Conservation (phyloP, 371 early-diverging fungal species). For the Saksenaea vasiformis region DNA sequence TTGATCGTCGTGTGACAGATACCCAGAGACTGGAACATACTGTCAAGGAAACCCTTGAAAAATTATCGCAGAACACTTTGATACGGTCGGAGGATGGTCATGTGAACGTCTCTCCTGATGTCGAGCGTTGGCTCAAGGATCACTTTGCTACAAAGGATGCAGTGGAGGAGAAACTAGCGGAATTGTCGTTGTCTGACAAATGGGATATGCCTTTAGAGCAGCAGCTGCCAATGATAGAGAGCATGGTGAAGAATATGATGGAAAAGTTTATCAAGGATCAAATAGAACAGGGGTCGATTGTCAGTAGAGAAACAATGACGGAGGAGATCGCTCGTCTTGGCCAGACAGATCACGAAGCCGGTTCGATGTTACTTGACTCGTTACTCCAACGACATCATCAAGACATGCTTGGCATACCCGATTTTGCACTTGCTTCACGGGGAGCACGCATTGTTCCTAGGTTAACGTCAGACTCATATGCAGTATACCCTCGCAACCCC, state of each 20-base stretch:
- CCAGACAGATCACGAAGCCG: background rate
- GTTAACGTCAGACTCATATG: constrained; percentile 58
- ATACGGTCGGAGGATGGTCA: background rate
- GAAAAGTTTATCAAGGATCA: background rate
- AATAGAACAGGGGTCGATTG: background rate
- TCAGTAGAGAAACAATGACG: background rate
- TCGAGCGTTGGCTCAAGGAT: background rate
- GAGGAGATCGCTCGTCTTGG: background rate
- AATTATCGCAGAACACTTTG: background rate
- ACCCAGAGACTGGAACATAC: background rate
- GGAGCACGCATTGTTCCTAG: constrained; percentile 64
- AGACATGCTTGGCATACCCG: constrained; percentile 28
- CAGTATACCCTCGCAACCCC: background rate
- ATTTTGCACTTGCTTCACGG: constrained; percentile 67
- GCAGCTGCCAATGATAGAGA: background rate
- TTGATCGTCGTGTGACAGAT: background rate
- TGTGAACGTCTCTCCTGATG: background rate
- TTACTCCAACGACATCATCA: constrained; percentile 3
- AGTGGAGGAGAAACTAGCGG: background rate
- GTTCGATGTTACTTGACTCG: background rate
- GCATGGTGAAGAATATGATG: background rate
- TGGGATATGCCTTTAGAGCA: background rate
- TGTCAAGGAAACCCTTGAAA: background rate
- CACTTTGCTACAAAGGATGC: background rate
- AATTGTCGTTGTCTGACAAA: background rate